These are phyloP conservation scores for Auriculariales sp. DNA, from an alignment of 768 basidiomycete species.

Conservation along the genomic window DNA sequence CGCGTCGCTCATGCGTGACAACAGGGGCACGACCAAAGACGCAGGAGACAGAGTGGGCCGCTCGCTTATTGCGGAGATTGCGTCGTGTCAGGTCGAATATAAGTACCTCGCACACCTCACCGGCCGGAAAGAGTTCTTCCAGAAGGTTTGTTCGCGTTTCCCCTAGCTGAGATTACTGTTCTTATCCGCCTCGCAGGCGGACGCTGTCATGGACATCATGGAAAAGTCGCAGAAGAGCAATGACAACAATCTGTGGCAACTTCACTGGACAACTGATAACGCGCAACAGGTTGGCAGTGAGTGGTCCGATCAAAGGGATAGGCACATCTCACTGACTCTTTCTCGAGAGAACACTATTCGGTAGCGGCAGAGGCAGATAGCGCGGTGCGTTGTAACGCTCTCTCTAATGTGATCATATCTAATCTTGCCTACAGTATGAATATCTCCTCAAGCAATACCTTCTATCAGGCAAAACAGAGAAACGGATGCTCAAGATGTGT, in stretches of 20 bases:
- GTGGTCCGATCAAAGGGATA: no score
- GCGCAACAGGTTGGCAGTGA: conserved; percentile 34
- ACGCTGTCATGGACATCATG: conserved; percentile 33
- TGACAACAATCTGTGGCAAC: conserved; percentile 52
- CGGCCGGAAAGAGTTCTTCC: conserved; percentile 47
- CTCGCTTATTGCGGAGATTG: conserved; percentile 49
- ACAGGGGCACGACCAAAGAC: conserved; percentile 21
- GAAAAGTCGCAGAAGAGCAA: conserved; percentile 26
- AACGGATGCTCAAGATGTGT: conserved; percentile 52
- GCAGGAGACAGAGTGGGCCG: background rate
- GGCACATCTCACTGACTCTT: background rate
- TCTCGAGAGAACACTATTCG: conserved; percentile 21
- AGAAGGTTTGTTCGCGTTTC: conserved; percentile 27
- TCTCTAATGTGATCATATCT: background rate
- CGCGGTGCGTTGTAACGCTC: conserved; percentile 14
- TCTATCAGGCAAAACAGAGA: conserved; percentile 48
- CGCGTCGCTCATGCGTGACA: conserved; percentile 13
- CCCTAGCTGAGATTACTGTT: background rate
- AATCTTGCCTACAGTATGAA: conserved; percentile 30
- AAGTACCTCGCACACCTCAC: conserved; percentile 70
- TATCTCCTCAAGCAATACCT: conserved; percentile 65
- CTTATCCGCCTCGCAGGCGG: conserved; percentile 22
- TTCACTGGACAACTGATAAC: conserved; percentile 35
- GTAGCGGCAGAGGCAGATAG: conserved; percentile 61
- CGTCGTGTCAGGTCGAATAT: conserved; percentile 72